phyloP scores from a whole-genome alignment of 1,284 basidiomycete genomes.

The Pyrrhoderma noxium region DNA sequence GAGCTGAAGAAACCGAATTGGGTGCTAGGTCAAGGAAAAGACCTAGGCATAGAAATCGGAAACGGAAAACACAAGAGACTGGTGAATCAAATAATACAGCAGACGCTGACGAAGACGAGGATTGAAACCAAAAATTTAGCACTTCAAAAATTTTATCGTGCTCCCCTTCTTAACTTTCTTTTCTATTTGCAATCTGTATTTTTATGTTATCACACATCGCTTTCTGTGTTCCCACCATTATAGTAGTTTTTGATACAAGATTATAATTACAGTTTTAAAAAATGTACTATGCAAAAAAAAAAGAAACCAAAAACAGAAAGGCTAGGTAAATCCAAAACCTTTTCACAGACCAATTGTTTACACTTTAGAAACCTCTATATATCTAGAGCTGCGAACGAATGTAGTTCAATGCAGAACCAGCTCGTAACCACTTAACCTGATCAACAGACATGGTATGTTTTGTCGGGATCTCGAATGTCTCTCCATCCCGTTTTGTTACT shows the following conservation, averaged over 20 bases:
- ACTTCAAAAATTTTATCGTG: too few relatives aligned
- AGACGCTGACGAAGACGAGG: background rate
- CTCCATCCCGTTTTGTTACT: conserved; percentile 64
- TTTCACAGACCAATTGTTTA: too few relatives aligned
- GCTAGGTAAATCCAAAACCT: too few relatives aligned
- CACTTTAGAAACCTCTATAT: background rate
- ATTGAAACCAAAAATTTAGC: too few relatives aligned
- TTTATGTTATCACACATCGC: too few relatives aligned
- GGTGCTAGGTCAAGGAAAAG: background rate
- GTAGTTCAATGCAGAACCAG: conserved; percentile 83
- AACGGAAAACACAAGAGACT: background rate
- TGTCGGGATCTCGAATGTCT: conserved; percentile 60
- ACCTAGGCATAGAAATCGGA: background rate
- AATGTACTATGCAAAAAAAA: background rate
- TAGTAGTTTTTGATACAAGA: too few relatives aligned
- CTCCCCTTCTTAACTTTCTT: too few relatives aligned
- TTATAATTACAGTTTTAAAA: too few relatives aligned
- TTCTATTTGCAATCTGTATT: too few relatives aligned
- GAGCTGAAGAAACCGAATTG: background rate
- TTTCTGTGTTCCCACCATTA: too few relatives aligned
- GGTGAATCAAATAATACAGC: background rate
- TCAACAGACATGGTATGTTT: conserved; percentile 86
- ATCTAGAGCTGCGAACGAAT: conserved; percentile 56
- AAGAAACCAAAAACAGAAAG: too few relatives aligned
- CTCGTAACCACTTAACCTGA: conserved; percentile 81